These are phyloP conservation scores for Trapa incisa DNA, from an alignment of 345 rosid genomes.

Conservation along the genomic window DNA sequence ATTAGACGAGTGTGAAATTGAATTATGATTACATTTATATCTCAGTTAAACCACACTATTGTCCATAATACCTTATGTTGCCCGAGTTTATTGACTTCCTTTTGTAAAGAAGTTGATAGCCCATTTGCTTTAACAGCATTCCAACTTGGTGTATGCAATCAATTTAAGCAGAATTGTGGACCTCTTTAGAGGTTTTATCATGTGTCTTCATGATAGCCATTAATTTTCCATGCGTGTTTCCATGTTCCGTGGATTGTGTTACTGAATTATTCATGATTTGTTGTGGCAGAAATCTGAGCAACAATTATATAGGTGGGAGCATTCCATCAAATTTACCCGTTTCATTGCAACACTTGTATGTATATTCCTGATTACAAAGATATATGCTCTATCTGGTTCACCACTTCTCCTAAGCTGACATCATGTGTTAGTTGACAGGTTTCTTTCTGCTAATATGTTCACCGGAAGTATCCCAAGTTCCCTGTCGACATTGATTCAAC, in stretches of 20 bases:
- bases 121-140: background rate
- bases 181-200: background rate
- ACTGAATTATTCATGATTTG: constrained; percentile 3
- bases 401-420: background rate
- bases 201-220: background rate
- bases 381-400: background rate
- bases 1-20: background rate
- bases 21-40: background rate
- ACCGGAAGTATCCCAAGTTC: constrained; percentile 88
- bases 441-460: constrained; percentile 81
- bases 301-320: constrained; percentile 78
- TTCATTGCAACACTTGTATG: constrained; percentile 57
- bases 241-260: background rate
- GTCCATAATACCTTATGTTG: background rate
- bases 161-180: background rate
- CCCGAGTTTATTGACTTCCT: background rate
- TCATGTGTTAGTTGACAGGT: constrained; percentile 49
- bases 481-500: constrained; percentile 41
- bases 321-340: constrained; percentile 73
- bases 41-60: background rate
- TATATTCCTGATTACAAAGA: constrained; percentile 1
- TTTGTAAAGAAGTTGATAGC: background rate
- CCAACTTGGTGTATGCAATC: background rate
- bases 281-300: constrained; percentile 72
- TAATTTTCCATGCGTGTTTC: background rate